phyloP scores from a whole-genome alignment of 1,284 basidiomycete species.

The Schizopora paradoxa region DNA sequence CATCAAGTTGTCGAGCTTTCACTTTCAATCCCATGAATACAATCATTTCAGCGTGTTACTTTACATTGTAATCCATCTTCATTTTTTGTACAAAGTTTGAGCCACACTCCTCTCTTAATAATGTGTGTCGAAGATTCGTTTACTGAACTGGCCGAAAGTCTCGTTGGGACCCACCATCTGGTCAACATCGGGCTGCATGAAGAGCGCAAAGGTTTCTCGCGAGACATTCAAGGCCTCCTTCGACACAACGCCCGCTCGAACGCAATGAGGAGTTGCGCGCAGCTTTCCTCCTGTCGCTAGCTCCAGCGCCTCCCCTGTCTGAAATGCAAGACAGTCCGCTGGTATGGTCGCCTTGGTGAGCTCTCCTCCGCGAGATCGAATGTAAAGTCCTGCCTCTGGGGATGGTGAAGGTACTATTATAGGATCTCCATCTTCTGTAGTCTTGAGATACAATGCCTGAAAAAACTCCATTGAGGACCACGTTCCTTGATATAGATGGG shows the following conservation, averaged over 20 bases:
- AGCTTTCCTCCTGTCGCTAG: conserved; percentile 74
- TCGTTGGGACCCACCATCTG: conserved; percentile 62
- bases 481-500: conserved; percentile 22
- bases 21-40: too few species aligned
- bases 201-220: conserved; percentile 84
- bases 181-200: conserved; percentile 87
- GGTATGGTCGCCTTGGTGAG: conserved; percentile 83
- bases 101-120: conserved; percentile 41
- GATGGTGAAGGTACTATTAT: conserved; percentile 61
- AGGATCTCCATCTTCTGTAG: conserved; percentile 37
- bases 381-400: conserved; percentile 78
- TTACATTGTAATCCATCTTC: too few species aligned
- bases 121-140: conserved; percentile 75
- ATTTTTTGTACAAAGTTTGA: too few species aligned
- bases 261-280: conserved; percentile 88
- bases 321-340: conserved; percentile 77
- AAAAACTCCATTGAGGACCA: conserved; percentile 35
- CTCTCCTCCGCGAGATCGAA: conserved; percentile 73
- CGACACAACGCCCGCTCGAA: conserved; percentile 54
- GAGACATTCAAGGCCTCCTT: conserved; percentile 48
- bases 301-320: conserved; percentile 90
- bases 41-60: too few species aligned
- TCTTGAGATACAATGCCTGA: conserved; percentile 76
- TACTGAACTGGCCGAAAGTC: conserved; percentile 88
- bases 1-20: too few species aligned